Percentiles rank a stretch among this genome's conserved stretches.
Evolutionary conservation across 495 filamentous ascomycete species (phyloP).

Genomic region (Podospora pseudocomata): DNA sequence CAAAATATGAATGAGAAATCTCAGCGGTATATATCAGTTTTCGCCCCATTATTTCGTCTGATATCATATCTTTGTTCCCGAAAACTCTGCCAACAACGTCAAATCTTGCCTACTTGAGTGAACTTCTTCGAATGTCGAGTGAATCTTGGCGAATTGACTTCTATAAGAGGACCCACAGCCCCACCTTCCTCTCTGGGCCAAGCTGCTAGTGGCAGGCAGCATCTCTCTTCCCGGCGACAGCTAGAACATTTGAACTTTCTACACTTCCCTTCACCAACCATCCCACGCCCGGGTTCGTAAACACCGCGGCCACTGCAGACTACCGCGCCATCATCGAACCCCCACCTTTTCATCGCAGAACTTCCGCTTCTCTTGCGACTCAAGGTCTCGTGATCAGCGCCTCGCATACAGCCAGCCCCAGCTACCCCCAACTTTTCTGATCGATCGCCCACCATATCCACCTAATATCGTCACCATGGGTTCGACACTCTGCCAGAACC

Average conservation of each 20-base stretch:
- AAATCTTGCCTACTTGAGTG: neutral
- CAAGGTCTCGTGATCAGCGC: neutral
- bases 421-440: neutral
- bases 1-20: neutral
- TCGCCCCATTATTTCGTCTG: neutral
- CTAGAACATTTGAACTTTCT: neutral
- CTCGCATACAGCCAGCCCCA: neutral
- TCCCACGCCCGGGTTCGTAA: neutral
- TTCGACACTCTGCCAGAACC: constrained; percentile 66
- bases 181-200: neutral
- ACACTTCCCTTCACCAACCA: neutral
- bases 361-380: neutral
- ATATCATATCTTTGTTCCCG: neutral
- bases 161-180: neutral
- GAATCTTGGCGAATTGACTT: neutral
- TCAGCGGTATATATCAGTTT: neutral
- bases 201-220: neutral
- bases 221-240: neutral
- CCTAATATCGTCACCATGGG: neutral
- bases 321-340: neutral
- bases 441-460: neutral
- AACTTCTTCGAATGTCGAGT: neutral
- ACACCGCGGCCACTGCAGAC: neutral
- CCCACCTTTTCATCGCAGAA: neutral
- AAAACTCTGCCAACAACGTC: neutral